A percentile compares a stretch with the other conserved stretches of the same genome.
Evolutionary conservation across 2,329 filamentous ascomycete genomes (phyloP).

Genomic region (Apiospora saccharicola): DNA sequence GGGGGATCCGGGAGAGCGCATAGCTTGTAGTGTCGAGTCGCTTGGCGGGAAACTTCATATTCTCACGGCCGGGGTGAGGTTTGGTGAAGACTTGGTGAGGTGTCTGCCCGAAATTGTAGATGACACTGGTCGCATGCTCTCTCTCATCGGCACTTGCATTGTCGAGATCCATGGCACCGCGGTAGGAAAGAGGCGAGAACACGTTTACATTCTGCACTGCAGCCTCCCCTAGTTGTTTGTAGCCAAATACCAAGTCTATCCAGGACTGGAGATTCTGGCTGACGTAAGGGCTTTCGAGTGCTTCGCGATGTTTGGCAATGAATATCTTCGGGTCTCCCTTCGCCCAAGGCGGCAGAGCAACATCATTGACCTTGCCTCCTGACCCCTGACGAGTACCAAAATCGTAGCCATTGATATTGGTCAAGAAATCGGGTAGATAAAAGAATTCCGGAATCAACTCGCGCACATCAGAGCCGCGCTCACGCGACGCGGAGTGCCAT

Average conservation of each 20-base stretch:
- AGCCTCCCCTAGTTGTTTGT: conserved; percentile 91
- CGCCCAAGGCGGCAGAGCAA: conserved; percentile 93
- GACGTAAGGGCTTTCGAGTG: conserved; percentile 91
- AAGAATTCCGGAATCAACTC: conserved; percentile 98
- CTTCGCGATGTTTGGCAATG: conserved; percentile 93
- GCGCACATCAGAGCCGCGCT: conserved; percentile 92
- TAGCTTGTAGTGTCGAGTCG: conserved; percentile 82
- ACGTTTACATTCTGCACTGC: conserved; percentile 93
- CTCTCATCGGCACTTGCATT: conserved; percentile 85
- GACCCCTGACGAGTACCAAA: conserved; percentile 88
- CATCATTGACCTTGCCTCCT: conserved; percentile 81
- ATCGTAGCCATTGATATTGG: conserved; percentile 93
- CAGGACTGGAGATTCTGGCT: conserved; percentile 89
- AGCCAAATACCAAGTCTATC: conserved; percentile 96
- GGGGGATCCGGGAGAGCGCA: conserved; percentile 77
- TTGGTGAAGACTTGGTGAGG: conserved; percentile 92
- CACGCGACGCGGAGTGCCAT: conserved; percentile 88
- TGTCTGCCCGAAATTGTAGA: conserved; percentile 98
- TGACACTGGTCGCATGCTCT: conserved; percentile 89
- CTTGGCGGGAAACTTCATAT: conserved; percentile 67
- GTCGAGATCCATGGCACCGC: conserved; percentile 91
- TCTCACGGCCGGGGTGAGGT: conserved; percentile 79
- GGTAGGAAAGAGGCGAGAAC: conserved; percentile 95
- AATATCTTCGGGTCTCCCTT: conserved; percentile 97
- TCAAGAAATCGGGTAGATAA: conserved; percentile 92